Conservation (phyloP, 2,329 filamentous ascomycete species). For the Orbilia javanica region DNA sequence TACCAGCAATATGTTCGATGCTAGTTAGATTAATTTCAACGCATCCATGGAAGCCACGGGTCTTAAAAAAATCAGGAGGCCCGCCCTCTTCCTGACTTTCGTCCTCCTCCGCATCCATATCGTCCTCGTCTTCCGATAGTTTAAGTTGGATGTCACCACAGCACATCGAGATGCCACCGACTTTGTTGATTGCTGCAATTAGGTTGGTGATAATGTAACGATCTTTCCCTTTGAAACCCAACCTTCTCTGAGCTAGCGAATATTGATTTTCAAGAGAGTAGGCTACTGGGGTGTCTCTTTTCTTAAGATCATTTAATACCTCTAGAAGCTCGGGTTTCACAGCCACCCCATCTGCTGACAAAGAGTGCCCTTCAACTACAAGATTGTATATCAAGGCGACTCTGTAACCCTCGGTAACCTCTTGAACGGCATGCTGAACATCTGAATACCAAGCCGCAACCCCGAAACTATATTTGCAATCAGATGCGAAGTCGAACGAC, state of each 20-base stretch:
- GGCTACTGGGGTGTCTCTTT: neutral
- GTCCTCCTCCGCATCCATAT: constrained; percentile 16
- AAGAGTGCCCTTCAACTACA: neutral
- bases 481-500: constrained; percentile 32
- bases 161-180: constrained; percentile 46
- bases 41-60: neutral
- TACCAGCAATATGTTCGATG: constrained; percentile 48
- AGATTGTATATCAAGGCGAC: constrained; percentile 47
- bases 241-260: constrained; percentile 31
- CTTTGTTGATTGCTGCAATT: constrained; percentile 27
- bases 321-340: constrained; percentile 24
- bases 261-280: constrained; percentile 43
- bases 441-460: constrained; percentile 56
- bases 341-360: constrained; percentile 29
- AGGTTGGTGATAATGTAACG: constrained; percentile 47
- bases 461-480: constrained; percentile 32
- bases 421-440: constrained; percentile 42
- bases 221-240: constrained; percentile 48
- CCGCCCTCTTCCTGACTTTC: neutral
- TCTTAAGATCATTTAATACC: constrained; percentile 15
- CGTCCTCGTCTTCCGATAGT: constrained; percentile 25
- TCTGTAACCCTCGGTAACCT: constrained; percentile 33
- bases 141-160: constrained; percentile 37
- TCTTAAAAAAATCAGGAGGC: constrained; percentile 10
- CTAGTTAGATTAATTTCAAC: constrained; percentile 3